Percentiles rank a stretch among this genome's conserved stretches.
Conservation (phyloP, 768 basidiomycete genomes). For the Leccinellum rugosiceps region DNA sequence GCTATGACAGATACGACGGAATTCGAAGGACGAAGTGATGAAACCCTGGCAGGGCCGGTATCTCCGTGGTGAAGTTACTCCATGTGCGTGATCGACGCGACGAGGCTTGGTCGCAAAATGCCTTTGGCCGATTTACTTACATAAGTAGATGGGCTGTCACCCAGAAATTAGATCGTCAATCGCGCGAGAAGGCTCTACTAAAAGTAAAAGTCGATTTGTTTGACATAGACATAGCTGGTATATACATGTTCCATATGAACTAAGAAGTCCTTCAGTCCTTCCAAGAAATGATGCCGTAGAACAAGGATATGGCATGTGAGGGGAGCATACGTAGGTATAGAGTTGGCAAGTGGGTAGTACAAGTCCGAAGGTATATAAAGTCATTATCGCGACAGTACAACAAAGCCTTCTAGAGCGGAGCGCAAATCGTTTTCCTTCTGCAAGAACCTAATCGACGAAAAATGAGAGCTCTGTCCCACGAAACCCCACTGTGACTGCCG, state of each 20-base stretch:
- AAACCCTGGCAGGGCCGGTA: background rate
- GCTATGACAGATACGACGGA: background rate
- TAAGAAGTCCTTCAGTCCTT: background rate
- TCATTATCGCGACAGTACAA: no score
- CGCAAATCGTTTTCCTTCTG: background rate
- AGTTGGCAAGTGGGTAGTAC: background rate
- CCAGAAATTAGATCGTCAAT: background rate
- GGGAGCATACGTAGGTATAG: background rate
- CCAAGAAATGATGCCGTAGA: background rate
- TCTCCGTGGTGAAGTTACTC: background rate
- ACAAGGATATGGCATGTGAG: no score
- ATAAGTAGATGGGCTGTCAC: background rate
- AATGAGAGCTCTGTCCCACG: no score
- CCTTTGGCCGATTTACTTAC: background rate
- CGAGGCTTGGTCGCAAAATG: background rate
- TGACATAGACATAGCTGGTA: background rate
- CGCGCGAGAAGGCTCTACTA: background rate
- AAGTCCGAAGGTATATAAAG: no score
- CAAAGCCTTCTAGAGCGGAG: background rate
- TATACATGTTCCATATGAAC: background rate
- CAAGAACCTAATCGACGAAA: background rate
- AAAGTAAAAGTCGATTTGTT: background rate
- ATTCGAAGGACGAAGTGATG: background rate
- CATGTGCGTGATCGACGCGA: background rate
- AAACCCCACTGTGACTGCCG: no score